Percentiles rank a stretch among this genome's conserved stretches.
Evolutionary conservation across 805 yeast genomes (phyloP).

Genomic region (Candida ponderosae): DNA sequence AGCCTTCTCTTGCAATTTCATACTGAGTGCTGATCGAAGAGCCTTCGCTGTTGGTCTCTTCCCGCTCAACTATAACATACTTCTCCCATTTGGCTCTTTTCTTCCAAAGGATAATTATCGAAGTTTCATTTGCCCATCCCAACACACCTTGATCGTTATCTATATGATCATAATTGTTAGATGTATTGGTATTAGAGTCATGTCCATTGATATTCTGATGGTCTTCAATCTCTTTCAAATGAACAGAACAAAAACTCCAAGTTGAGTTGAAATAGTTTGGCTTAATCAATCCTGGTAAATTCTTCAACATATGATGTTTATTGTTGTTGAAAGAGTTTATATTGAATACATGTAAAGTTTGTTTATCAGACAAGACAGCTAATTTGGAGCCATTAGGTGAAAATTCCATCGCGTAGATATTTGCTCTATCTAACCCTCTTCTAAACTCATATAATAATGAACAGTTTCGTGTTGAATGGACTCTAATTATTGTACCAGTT

Average conservation of each 20-base stretch:
- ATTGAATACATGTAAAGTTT: conserved; percentile 81
- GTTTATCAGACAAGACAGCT: conserved; percentile 85
- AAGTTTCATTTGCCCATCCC: conserved; percentile 71
- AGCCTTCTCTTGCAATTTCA: conserved; percentile 61
- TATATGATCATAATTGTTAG: conserved; percentile 10
- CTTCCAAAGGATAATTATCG: conserved; percentile 71
- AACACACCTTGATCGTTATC: conserved; percentile 35
- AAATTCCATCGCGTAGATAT: conserved; percentile 75
- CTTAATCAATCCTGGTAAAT: conserved; percentile 47
- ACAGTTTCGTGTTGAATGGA: conserved; percentile 64
- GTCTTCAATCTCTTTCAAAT: conserved; percentile 27
- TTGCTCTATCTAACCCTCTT: conserved; percentile 83
- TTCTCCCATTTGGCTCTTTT: conserved; percentile 77
- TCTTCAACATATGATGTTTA: conserved; percentile 59
- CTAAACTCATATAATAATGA: conserved; percentile 76
- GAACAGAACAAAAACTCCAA: conserved; percentile 81
- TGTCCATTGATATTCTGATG: background rate
- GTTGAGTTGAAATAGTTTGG: conserved; percentile 74
- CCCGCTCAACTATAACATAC: conserved; percentile 57
- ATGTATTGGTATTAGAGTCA: no score
- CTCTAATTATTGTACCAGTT: conserved; percentile 72
- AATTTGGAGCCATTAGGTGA: conserved; percentile 68
- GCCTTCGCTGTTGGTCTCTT: conserved; percentile 3
- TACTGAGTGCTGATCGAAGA: conserved; percentile 24
- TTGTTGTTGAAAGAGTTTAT: conserved; percentile 33